Conservation (phyloP, 164 flowering plant genomes). For the Houttuynia cordata region DNA sequence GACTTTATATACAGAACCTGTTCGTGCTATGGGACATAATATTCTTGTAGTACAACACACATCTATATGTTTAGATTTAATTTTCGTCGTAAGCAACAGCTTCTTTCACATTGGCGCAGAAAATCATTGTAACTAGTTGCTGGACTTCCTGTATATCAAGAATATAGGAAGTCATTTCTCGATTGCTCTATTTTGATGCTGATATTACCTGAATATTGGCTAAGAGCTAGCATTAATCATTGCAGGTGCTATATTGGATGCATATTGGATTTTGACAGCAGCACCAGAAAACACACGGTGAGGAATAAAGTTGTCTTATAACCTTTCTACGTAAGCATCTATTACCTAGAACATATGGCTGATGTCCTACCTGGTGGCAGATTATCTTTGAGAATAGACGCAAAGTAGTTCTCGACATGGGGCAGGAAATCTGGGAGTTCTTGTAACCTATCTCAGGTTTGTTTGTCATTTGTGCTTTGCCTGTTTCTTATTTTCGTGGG, state of each 20-base stretch:
- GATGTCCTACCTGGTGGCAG: conserved; percentile 21
- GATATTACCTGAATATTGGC: not conserved
- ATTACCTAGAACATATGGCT: conserved; percentile 1
- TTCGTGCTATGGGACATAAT: not conserved
- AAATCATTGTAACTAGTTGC: not conserved
- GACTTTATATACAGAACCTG: not conserved
- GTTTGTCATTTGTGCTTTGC: not conserved
- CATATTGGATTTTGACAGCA: conserved; percentile 42
- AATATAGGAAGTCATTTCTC: not conserved
- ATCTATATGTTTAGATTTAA: not conserved
- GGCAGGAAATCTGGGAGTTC: conserved; percentile 60
- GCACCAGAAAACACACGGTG: conserved; percentile 52
- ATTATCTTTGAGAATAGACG: conserved; percentile 64
- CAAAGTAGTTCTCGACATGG: conserved; percentile 43
- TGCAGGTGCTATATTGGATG: conserved; percentile 43
- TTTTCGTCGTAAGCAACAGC: not conserved
- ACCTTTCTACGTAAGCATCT: no score
- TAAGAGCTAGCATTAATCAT: not conserved
- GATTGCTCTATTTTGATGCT: not conserved
- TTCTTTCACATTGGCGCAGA: not conserved
- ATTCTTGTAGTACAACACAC: not conserved
- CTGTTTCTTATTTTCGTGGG: not conserved
- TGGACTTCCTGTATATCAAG: not conserved
- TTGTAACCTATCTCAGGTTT: conserved; percentile 9
- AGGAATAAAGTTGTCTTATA: conserved; percentile 8